Base-by-base conservation (phyloP, 164 flowering plant species). In the Kalanchoe fedtschenkoi region DNA sequence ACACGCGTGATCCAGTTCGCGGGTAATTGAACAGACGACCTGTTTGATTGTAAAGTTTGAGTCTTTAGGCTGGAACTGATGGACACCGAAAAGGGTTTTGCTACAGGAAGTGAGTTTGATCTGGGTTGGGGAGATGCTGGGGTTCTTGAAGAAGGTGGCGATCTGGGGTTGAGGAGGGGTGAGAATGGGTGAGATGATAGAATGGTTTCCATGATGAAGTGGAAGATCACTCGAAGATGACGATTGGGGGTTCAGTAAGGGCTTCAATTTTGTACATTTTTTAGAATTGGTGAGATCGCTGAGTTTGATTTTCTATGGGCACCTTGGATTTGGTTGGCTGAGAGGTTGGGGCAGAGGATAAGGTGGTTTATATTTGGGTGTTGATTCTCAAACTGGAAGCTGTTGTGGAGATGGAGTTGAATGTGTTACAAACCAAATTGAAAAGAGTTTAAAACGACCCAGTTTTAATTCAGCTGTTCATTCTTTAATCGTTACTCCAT, bases 171-270 rank as follows among this genome's bases (percentile, higher is more conserved):
- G 70, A 42, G 42, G 47, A 82, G 78, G 16, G 90, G 81, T 51
- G 76, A 68, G 75, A 87, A 74, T 35, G 85, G 75, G 75, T 62
- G 81, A 66, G 96, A 80, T 64, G 92, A 86, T 67, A 88, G 77
- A 63, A 89, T 79, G 72, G 96, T 83, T 75, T 86, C 96, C 98
- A 89, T 93, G 68, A 55, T 63, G 15, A 41, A 28, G 42, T 7
- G 59, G 56, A 30, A 71, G 41, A 47, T 30, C 62, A 59, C 30
- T 24, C 30, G 26, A 13, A 2, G 17, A 51, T 51, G 56, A 51
- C 26, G 56, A 51, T 11, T 26, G 56, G 32, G 32, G 24, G 10
- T 2, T 51, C 32, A n/a, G n/a, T 51, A 22, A 51, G 2, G 56
- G 56, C 13, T 51, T 26, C 16, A 28, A 9, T 26, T 51, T 51